Conservation (phyloP, 2,329 filamentous ascomycete species). For the Drechslerella coelobrocha region DNA sequence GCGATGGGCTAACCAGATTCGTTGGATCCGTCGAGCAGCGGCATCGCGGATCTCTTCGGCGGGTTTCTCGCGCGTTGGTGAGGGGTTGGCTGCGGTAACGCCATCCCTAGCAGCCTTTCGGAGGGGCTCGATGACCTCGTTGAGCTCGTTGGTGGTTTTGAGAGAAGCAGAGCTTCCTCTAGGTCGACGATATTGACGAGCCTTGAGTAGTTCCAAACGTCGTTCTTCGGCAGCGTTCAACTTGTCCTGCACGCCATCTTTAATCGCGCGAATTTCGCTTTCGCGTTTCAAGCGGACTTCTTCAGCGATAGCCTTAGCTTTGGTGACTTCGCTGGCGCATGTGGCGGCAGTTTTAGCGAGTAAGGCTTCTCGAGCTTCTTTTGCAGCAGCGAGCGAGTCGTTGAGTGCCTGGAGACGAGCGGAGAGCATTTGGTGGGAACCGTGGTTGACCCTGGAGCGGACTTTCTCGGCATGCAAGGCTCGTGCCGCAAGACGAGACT, state of each 20-base stretch:
- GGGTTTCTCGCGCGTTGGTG: slow-evolving; percentile 53
- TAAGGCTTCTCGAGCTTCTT: slow-evolving; percentile 79
- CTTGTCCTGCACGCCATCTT: slow-evolving; percentile 78
- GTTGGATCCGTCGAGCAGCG: slow-evolving; percentile 72
- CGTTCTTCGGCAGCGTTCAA: slow-evolving; percentile 78
- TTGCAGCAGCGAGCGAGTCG: slow-evolving; percentile 61
- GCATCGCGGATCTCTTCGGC: slow-evolving; percentile 65
- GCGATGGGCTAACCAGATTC: slow-evolving; percentile 70
- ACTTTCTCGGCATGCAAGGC: slow-evolving; percentile 85
- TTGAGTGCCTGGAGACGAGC: slow-evolving; percentile 68
- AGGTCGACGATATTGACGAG: slow-evolving; percentile 63
- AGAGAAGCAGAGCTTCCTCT: slow-evolving; percentile 64
- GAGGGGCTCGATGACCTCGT: slow-evolving; percentile 64
- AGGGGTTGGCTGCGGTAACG: slow-evolving; percentile 6
- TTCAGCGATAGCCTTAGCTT: slow-evolving; percentile 82
- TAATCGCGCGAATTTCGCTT: slow-evolving; percentile 72
- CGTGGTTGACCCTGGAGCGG: slow-evolving; percentile 69
- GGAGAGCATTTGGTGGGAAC: slow-evolving; percentile 69
- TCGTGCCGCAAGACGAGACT: slow-evolving; percentile 77
- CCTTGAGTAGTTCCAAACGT: slow-evolving; percentile 68
- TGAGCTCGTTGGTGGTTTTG: slow-evolving; percentile 58
- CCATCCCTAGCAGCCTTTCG: slow-evolving; percentile 58
- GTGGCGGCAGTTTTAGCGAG: slow-evolving; percentile 80
- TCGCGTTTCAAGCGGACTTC: slow-evolving; percentile 81
- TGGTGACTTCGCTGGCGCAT: slow-evolving; percentile 81